A percentile compares a stretch with the other conserved stretches of the same genome.
These are phyloP conservation scores for Mycena indigotica DNA, from an alignment of 768 basidiomycete genomes.

Conservation along the genomic window DNA sequence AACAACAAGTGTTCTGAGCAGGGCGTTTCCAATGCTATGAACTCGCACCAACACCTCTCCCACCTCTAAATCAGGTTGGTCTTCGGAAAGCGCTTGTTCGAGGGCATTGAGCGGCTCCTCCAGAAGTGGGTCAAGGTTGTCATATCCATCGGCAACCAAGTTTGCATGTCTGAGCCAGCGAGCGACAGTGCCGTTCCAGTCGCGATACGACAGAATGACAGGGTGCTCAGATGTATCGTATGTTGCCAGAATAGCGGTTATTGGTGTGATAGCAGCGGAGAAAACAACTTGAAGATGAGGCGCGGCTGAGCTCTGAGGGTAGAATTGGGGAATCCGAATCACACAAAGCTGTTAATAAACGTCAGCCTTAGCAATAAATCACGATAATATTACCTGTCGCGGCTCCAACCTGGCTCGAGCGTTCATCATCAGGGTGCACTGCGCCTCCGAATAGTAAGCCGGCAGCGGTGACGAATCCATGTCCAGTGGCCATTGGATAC, in stretches of 20 bases:
- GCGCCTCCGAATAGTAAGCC: neutral
- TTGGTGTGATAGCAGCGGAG: neutral
- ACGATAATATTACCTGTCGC: no score
- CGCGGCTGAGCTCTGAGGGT: no score
- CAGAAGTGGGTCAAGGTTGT: neutral
- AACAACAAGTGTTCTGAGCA: slow-evolving; percentile 2
- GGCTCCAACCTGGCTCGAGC: no score
- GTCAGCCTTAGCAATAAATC: no score
- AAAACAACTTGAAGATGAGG: no score
- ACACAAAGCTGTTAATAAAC: neutral
- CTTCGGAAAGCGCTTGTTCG: neutral
- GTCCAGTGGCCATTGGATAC: neutral
- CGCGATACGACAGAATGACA: neutral
- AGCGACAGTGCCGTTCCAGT: neutral
- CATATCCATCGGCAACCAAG: neutral
- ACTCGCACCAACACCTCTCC: neutral
- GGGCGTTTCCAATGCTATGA: neutral
- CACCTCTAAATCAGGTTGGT: neutral
- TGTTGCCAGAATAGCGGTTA: neutral
- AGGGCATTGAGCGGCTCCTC: neutral
- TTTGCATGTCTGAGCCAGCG: neutral
- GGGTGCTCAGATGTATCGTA: neutral
- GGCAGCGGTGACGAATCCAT: neutral
- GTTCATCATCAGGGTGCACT: neutral
- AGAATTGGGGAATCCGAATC: no score